phyloP scores from a whole-genome alignment of 495 filamentous ascomycete species.

The Bathelium albidoporum region DNA sequence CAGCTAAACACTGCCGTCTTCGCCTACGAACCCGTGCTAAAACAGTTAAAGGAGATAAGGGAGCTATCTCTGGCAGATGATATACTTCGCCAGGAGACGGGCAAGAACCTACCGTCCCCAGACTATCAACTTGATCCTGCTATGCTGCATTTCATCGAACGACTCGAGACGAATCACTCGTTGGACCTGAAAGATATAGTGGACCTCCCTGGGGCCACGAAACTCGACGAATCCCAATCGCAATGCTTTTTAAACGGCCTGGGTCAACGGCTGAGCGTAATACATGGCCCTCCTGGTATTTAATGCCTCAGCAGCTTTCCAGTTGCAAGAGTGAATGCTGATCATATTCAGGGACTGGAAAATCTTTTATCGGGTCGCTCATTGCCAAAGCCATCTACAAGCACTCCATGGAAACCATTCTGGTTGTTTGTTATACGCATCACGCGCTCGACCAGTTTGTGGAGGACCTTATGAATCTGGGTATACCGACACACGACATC shows the following conservation, averaged over 20 bases:
- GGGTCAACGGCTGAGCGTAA: slow-evolving; percentile 45
- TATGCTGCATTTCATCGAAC: slow-evolving; percentile 21
- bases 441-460: slow-evolving; percentile 54
- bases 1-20: slow-evolving; percentile 58
- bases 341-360: slow-evolving; percentile 71
- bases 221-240: slow-evolving; percentile 50
- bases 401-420: slow-evolving; percentile 40
- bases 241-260: slow-evolving; percentile 47
- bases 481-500: slow-evolving; percentile 44
- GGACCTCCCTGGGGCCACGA: slow-evolving; percentile 18
- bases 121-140: too few species aligned
- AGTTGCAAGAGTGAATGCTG: not conserved
- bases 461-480: slow-evolving; percentile 55
- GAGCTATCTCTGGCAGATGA: slow-evolving; percentile 44
- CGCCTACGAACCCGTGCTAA: slow-evolving; percentile 61
- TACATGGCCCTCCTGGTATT: slow-evolving; percentile 69
- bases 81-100: slow-evolving; percentile 34
- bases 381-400: slow-evolving; percentile 50
- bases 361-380: slow-evolving; percentile 66
- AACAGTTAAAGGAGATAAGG: slow-evolving; percentile 45
- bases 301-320: not conserved
- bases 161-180: slow-evolving; percentile 6
- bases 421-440: slow-evolving; percentile 54
- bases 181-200: slow-evolving; percentile 31
- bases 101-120: slow-evolving; percentile 15